Evolutionary conservation across 2,329 filamentous ascomycete species (phyloP), one percentile per base, ranked within the genome.

Genomic region (Clonostachys chloroleuca): DNA sequence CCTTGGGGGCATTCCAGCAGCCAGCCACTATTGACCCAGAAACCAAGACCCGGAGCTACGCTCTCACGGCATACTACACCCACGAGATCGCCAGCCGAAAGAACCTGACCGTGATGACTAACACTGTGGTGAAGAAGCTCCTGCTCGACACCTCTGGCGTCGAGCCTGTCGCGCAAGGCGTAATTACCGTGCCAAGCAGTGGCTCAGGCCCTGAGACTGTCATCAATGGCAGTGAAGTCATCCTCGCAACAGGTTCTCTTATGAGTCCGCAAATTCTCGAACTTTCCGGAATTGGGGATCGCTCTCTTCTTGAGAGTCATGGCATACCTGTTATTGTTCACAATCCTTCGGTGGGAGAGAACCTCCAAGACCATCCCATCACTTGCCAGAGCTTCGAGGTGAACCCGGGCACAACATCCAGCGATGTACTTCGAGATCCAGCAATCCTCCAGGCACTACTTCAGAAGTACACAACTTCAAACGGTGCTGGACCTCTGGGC

Each of bases 231-330:
- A 63, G 56, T 18, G 72, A 76, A 48, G 63, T 75, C 5, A 66
- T 75, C 18, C 42, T 77, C 5, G 61, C 63, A 2, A 68, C 67
- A 6, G 72, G 73, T 2, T 55, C 64, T 2, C 61, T 74, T 49
- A 65, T 71, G 44, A 64, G 64, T 1, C 70, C 73, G 4, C 60
- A 66, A n/a, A 54, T 76, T 20, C 62, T 76, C 6, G 66, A 75
- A 51, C 59, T 72, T 6, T 73, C 68, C 3, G 67, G 70, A 2
- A 61, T 74, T 42, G 70, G 71, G 17, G 51, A 59, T 6, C 56
- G 54, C 24, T 49, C 48, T 2, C 55, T 69, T 6, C 57, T 75
- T 1, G 52, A 59, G n/a, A 55, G 58, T 44, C 54, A 59, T 7
- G 57, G 56, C 3, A 58, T 67, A 13, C 49, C 59, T 4, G 49